Base-by-base conservation (phyloP, 2,329 filamentous ascomycete genomes). In the Colletotrichum sp. region DNA sequence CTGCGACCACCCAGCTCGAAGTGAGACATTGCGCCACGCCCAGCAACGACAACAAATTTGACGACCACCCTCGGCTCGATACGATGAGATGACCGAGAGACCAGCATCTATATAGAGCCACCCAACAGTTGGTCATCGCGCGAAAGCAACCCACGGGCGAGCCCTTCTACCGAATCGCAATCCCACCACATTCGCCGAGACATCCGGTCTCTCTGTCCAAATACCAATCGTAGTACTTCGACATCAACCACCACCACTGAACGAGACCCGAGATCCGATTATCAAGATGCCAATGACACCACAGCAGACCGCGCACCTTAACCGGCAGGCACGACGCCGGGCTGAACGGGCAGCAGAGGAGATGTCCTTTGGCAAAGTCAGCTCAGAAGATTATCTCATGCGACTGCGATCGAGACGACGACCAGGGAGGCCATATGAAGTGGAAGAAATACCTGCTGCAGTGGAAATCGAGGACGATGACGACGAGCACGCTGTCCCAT, bases 281-380 rank as follows among this genome's bases (percentile, higher is more conserved):
- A 21, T 9, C 16, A 32, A 34, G 36, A 76, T 76, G 73, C 69
- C 64, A 6, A 21, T 76, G 8, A 68, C 70, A 32, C 28, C 64
- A n/a, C 70, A 76, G 7, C 61, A 76, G 34, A 10, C 30, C 18
- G 34, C 70, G 30, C 56, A 76, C 43, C 64, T 76, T 28, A 64
- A 76, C 10, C 70, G 73, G 34, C 73, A 73, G 30, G 73, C 70
- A 15, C 61, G 43, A 43, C 73, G 73, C 21, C 48, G 73, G 13
- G 73, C 73, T 65, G 73, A 76, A 38, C 64, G 73, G 21, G 73
- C 73, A 43, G 73, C 73, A 5, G 70, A 65, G 38, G 70, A 73
- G n/a, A 73, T 76, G 70, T 68, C 70, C 6, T 76, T 73, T 15
- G 56, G 65, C 21, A 32, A 65, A 13, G 70, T 76, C 48, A 73